Evolutionary conservation across 2,329 filamentous ascomycete genomes (phyloP).

Genomic region (Camillea tinctor): DNA sequence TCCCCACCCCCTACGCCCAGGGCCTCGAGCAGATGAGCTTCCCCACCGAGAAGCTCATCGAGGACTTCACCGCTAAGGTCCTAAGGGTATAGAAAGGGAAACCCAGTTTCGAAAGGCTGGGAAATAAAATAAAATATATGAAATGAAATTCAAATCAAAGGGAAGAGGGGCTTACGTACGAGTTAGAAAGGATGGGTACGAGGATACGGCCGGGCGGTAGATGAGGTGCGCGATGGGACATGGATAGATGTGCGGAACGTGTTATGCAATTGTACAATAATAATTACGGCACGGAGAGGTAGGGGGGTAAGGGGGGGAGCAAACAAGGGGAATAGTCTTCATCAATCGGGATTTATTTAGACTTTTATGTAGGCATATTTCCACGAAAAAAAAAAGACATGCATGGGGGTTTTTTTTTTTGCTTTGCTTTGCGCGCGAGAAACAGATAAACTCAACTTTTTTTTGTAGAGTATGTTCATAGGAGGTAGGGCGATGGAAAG

Average conservation of each 20-base stretch:
- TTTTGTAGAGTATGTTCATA: too few species aligned
- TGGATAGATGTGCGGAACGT: conserved; percentile 18
- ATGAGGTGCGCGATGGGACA: conserved; percentile 11
- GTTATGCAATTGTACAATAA: conserved; percentile 20
- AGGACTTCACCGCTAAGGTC: conserved; percentile 85
- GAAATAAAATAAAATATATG: conserved; percentile 5
- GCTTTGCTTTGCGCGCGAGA: too few species aligned
- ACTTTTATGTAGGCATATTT: too few species aligned
- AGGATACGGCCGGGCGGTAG: neutral
- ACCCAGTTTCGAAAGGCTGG: too few species aligned
- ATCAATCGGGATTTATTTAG: too few species aligned
- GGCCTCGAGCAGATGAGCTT: conserved; percentile 94
- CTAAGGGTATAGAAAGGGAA: conserved; percentile 54
- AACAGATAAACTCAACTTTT: too few species aligned
- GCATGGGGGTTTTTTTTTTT: too few species aligned
- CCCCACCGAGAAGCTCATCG: conserved; percentile 85
- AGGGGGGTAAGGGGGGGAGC: neutral
- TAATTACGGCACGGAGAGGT: conserved; percentile 13
- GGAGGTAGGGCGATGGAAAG: too few species aligned
- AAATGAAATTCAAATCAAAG: conserved; percentile 2
- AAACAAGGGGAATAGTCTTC: conserved; percentile 3
- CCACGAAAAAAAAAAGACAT: too few species aligned
- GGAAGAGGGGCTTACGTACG: neutral
- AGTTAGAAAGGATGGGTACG: conserved; percentile 3
- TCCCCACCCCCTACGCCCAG: conserved; percentile 92